Base-by-base conservation (phyloP, 331 rosid genomes). In the Dryas integrifolia region DNA sequence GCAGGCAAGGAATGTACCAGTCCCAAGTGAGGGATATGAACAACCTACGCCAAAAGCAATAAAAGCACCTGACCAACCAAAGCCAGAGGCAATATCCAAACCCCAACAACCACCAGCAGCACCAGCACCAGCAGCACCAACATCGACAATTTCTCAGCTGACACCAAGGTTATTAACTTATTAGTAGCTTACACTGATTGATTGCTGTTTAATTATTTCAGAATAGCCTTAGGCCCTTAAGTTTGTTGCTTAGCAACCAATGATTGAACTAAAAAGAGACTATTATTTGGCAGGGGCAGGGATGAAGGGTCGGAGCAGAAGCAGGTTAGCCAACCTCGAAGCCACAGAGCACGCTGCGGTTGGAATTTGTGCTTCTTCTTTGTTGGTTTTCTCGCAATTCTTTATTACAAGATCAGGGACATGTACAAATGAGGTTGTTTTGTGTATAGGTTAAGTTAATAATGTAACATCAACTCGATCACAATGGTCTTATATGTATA, bases 1-100 rank as follows among this genome's bases (percentile, higher is more conserved):
- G 15, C 80, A 92, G 98, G 96, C 84, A 81, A 86, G 76, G 77
- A 83, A 75, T 55, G 65, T 90, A 10, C 81, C 85, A 15, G 75
- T 88, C 63, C 97, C 92, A 39, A 39, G 24, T 53, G 97, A 83
- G 77, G 83, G 79, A 72, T 45, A 80, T n/a, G 61, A 57, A 64
- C 60, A 59, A 38, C 77, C 77, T 50, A 70, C 58, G n/a, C 46
- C 73, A 12, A 47, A 61, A 5, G 47, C 56, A 30, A 13, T 44
- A 35, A 9, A 66, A 16, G 30, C 39, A 24, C 14, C 11, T 35
- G 77, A 49, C 46, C 43, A 50, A 72, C 48, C 40, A 1, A 44
- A 40, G 9, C 50, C 74, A 15, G 64, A 2, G 4, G 53, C 11
- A 3, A 24, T 5, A 72, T 30, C 71, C 9, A 18, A 51, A 75